Base-by-base conservation (phyloP, 164 flowering plant species). In the Kingdonia uniflora region DNA sequence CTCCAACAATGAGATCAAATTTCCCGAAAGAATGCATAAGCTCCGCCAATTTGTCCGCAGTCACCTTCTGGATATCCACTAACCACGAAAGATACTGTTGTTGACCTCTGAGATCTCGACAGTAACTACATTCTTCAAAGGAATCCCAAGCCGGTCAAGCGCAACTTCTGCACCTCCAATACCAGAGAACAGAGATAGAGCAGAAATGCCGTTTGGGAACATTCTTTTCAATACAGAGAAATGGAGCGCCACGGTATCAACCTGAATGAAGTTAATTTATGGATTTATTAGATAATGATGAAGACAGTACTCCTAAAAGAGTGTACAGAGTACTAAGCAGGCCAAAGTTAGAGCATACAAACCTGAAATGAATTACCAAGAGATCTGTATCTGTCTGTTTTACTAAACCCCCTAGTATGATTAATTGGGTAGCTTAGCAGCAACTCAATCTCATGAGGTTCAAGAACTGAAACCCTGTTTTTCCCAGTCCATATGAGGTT, bases 111-210 rank as follows among this genome's bases (percentile, higher is more conserved):
- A 45, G 4, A 45, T 45, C 20, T 45, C 49, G 2, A 45, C 49
- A 20, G 49, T 5, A 16, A 45, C 49, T 7, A 45, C 16, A 45
- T 5, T 45, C 14, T 45, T 19, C 23, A 45, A 19, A 20, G 49
- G 49, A 45, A 45, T 19, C 7, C 49, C 49, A 45, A 45, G 49
- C 0, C 49, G 49, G 13, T 45, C 19, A 5, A 45, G 49, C 11
- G 49, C 49, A 19, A 45, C 14, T 45, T 45, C 49, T 14, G 49
- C 49, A 45, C 49, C 49, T 6, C 49, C 49, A 45, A 45, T 19
- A 16, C 49, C 49, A 45, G 49, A 45, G 23, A 45, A 45, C 22
- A 45, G 22, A 19, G 49, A 45, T 11, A 45, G 49, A 16, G 16
- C 22, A 16, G 49, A 16, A 12, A 45, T 45, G 6, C 49, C 49